phyloP scores from a whole-genome alignment of 352 stramenopile genomes.

The Globisporangium mamillatum region DNA sequence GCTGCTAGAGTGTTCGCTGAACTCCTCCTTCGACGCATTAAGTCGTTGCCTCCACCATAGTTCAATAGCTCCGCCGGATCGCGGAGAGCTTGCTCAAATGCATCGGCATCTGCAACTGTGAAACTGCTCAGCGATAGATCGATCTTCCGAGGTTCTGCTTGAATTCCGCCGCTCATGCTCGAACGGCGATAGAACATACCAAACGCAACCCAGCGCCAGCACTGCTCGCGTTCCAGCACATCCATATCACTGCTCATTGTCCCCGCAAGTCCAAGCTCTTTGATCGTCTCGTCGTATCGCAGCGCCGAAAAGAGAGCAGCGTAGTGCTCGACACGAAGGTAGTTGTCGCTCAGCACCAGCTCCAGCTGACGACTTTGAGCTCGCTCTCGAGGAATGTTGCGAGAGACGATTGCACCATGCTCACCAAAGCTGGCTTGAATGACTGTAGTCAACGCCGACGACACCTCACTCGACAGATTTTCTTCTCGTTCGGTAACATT shows the following conservation, averaged over 20 bases:
- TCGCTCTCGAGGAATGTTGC: not conserved
- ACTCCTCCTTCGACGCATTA: not conserved
- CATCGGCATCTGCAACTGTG: not conserved
- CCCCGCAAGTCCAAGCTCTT: not conserved
- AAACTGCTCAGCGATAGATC: not conserved
- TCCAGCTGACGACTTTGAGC: not conserved
- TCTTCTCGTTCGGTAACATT: slow-evolving; percentile 2
- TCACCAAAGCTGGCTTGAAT: not conserved
- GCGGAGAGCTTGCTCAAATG: not conserved
- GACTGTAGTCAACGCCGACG: not conserved
- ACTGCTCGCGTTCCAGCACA: not conserved
- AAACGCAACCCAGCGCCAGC: slow-evolving; percentile 1
- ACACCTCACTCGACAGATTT: not conserved
- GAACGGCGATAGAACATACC: not conserved
- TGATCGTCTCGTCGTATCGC: not conserved
- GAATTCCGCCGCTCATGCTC: not conserved
- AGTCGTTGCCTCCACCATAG: not conserved
- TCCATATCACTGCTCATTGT: not conserved
- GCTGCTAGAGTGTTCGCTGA: not conserved
- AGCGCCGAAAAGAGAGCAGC: not conserved
- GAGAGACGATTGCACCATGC: not conserved
- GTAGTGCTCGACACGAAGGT: not conserved
- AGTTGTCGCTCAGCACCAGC: not conserved
- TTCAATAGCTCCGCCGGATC: not conserved
- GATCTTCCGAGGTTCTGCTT: not conserved